These are phyloP conservation scores for Combretum micranthum DNA, from an alignment of 345 rosid species.

Conservation along the genomic window DNA sequence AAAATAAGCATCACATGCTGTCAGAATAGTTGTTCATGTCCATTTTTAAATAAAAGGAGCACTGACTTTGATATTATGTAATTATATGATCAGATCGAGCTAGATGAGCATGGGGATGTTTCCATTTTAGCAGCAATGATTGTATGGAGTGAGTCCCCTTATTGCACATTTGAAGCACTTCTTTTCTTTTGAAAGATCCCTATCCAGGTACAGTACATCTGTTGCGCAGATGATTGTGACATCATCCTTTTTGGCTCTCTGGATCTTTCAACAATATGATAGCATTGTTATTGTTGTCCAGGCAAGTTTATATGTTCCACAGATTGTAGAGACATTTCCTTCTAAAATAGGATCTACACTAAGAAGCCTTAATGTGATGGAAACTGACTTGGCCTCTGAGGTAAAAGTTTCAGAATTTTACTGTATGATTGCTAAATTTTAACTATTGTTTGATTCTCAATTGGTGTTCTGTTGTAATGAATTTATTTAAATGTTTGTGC, in stretches of 20 bases:
- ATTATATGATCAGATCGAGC: too few species aligned
- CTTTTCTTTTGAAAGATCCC: slow-evolving; percentile 46
- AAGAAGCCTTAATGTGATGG: slow-evolving; percentile 34
- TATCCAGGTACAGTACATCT: slow-evolving; percentile 40
- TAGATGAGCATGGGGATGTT: too few species aligned
- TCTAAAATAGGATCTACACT: slow-evolving; percentile 38
- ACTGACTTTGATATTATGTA: too few species aligned
- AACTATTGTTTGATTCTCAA: neutral
- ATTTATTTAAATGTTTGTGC: too few species aligned
- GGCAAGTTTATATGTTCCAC: slow-evolving; percentile 44
- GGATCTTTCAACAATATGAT: neutral
- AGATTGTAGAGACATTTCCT: slow-evolving; percentile 34
- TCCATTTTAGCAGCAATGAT: neutral
- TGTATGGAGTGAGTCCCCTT: slow-evolving; percentile 57
- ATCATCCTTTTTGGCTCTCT: slow-evolving; percentile 1
- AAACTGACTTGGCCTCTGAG: slow-evolving; percentile 35
- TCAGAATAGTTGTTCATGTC: neutral
- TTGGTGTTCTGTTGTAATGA: too few species aligned
- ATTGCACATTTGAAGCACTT: slow-evolving; percentile 48
- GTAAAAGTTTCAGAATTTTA: slow-evolving; percentile 20
- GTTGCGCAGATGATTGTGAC: neutral
- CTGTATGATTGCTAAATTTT: neutral
- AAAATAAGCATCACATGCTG: neutral
- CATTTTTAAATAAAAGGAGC: neutral
- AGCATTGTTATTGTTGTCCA: slow-evolving; percentile 13